Percentiles rank a stretch among this genome's conserved stretches.
Conservation (phyloP, 306 rosid genomes). For the Corylus americana region DNA sequence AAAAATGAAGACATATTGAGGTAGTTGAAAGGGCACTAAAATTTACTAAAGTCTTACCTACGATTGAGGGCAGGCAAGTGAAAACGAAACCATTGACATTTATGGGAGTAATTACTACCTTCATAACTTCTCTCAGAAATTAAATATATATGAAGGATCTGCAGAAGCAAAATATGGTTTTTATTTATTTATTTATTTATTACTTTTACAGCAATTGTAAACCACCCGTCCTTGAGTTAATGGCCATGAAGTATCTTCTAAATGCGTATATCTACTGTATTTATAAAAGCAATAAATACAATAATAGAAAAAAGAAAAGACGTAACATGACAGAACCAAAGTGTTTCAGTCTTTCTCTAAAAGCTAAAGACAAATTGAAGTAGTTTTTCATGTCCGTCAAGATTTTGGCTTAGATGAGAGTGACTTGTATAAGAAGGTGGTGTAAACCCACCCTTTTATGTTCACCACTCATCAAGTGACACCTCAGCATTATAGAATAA, state of each 20-base stretch:
- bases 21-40: not conserved
- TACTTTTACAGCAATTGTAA: not conserved
- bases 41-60: no score
- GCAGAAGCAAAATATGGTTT: not conserved
- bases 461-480: no score
- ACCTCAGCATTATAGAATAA: no score
- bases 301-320: not conserved
- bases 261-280: not conserved
- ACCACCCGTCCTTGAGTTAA: not conserved
- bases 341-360: not conserved
- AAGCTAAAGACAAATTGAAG: not conserved
- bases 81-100: not conserved
- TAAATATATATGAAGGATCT: not conserved
- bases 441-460: no score
- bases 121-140: not conserved
- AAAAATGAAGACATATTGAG: no score
- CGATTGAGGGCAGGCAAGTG: not conserved
- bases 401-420: no score
- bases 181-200: not conserved
- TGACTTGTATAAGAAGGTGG: no score
- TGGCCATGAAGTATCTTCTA: not conserved
- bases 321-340: not conserved
- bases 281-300: not conserved
- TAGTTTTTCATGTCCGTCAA: no score
- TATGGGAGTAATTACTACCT: not conserved